Evolutionary conservation across 2,329 filamentous ascomycete species (phyloP).

Genomic region (Calycina herbarum): DNA sequence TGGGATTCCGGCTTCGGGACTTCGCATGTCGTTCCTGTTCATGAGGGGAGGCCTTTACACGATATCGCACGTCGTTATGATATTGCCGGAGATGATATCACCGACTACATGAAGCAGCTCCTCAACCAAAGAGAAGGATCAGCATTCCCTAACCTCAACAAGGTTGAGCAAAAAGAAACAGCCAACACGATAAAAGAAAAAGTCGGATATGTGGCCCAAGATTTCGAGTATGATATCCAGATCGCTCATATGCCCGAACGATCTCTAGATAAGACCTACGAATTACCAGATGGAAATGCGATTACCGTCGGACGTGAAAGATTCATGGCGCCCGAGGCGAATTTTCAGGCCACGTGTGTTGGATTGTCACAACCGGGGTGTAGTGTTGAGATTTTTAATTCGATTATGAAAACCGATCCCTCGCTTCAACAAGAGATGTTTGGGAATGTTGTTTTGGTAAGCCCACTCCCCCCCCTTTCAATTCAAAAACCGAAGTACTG

Average conservation of each 20-base stretch:
- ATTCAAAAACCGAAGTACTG: constrained; percentile 17
- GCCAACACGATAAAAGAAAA: constrained; percentile 99
- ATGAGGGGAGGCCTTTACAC: constrained; percentile 99
- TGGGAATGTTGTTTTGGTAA: constrained; percentile 99
- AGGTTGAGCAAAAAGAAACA: constrained; percentile 99
- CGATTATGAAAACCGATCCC: constrained; percentile 99
- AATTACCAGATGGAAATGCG: constrained; percentile 97
- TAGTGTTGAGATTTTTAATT: constrained; percentile 99
- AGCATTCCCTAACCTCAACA: constrained; percentile 86
- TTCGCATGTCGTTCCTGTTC: constrained; percentile 99
- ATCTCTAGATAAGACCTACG: constrained; percentile 97
- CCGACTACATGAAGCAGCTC: constrained; percentile 99
- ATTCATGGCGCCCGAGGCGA: constrained; percentile 98
- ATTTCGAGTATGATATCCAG: constrained; percentile 99
- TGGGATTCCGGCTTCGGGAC: constrained; percentile 99
- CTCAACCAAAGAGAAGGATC: constrained; percentile 82
- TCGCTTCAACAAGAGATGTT: constrained; percentile 99
- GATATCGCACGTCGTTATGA: constrained; percentile 99
- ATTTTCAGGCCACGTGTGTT: constrained; percentile 58
- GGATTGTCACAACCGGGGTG: constrained; percentile 99
- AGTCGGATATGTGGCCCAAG: constrained; percentile 99
- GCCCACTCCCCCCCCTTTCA: neutral
- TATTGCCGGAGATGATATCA: constrained; percentile 99
- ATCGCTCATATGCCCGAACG: constrained; percentile 99
- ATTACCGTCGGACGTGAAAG: constrained; percentile 99